Base-by-base conservation (phyloP, 805 yeast genomes). In the Spencermartinsiella europaea region DNA sequence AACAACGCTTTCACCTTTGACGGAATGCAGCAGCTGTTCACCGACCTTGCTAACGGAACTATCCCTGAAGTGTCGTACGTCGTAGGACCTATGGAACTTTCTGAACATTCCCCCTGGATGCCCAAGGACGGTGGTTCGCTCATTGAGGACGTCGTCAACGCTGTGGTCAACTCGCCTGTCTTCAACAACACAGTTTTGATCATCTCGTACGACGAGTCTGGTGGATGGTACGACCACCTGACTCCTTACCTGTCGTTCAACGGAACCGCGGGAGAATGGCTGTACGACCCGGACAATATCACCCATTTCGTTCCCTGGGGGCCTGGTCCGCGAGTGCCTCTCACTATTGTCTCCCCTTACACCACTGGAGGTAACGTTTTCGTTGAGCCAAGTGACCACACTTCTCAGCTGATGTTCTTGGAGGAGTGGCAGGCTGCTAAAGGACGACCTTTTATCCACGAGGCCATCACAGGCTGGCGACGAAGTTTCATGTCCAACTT, bases 221-320 rank as follows among this genome's bases (percentile, higher is more conserved):
- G 61, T 19, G 61, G 60, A 44, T 57, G 47, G 44, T 58, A 58
- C 21, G 61, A 56, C 35, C 61, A 57, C 34, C 57, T 57, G 28
- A 42, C 50, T 7, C 61, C 59, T 12, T 54, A 48, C 45, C 33
- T 54, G 12, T 34, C 60, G 8, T 56, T 57, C 17, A 50, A 54
- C 37, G 58, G 57, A 14, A 54, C 57, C 19, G 39, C 46, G 5
- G 58, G 56, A 14, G 61, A 57, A 35, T 57, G 61, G 61, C 35
- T 49, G 42, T 38, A 38, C 15, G 55, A 56, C 44, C 55, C 55
- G 21, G 45, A 43, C 16, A 43, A 45, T 38, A 39, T 28, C 3
- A 14, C 38, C 12, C 39, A 43, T 25, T 33, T 38, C 31, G 51
- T 55, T 34, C 56, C 59, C 20, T 45, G 56, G 12, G 59, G 59